Conservation (phyloP, 495 filamentous ascomycete species). For the Ramalina intermedia region DNA sequence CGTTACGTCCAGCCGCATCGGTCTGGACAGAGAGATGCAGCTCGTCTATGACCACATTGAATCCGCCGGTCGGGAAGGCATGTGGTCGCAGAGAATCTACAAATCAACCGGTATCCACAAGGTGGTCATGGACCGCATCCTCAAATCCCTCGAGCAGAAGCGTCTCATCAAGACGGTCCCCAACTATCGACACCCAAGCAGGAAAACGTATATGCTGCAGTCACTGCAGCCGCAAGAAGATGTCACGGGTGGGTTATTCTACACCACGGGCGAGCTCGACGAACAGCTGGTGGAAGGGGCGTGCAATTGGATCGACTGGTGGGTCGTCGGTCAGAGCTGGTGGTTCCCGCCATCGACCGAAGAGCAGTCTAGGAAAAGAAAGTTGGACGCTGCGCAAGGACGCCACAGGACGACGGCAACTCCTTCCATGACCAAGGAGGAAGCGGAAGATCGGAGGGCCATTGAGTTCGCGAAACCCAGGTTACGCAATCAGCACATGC, state of each 20-base stretch:
- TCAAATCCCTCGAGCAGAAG: constrained; percentile 68
- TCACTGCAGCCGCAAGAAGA: constrained; percentile 67
- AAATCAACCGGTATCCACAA: constrained; percentile 63
- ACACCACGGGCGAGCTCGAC: constrained; percentile 75
- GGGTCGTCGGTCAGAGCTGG: constrained; percentile 56
- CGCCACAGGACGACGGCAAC: neutral
- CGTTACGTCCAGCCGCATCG: neutral
- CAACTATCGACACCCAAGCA: constrained; percentile 43
- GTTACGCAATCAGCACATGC: constrained; percentile 7
- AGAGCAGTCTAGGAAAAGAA: neutral
- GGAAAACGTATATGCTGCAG: constrained; percentile 52
- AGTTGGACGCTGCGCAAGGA: neutral
- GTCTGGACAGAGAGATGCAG: constrained; percentile 43
- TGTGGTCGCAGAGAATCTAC: constrained; percentile 76
- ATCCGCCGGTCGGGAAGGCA: constrained; percentile 60
- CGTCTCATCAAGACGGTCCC: constrained; percentile 70
- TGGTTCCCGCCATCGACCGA: constrained; percentile 25
- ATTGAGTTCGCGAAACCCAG: constrained; percentile 3
- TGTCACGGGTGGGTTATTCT: constrained; percentile 86
- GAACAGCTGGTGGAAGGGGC: constrained; percentile 67
- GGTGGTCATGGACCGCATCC: constrained; percentile 52
- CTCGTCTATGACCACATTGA: constrained; percentile 80
- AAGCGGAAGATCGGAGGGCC: constrained; percentile 9
- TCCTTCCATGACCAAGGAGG: constrained; percentile 3
- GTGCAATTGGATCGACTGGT: constrained; percentile 51